A percentile compares a stretch with the other conserved stretches of the same genome.
These are phyloP conservation scores for Ceratobasidium sp. DNA, from an alignment of 1,284 basidiomycete species.

Conservation along the genomic window DNA sequence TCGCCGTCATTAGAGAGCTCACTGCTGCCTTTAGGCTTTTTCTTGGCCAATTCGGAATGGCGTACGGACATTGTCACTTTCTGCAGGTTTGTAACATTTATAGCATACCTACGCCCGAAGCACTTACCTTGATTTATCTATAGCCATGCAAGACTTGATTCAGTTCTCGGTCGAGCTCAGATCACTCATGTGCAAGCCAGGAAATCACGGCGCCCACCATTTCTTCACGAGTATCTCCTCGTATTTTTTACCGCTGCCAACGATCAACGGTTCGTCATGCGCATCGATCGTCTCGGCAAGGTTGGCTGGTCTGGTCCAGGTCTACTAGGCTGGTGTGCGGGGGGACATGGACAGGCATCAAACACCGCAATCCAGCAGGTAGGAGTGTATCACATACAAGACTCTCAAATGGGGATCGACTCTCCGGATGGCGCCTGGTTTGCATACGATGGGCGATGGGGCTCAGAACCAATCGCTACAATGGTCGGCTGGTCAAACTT, in stretches of 20 bases:
- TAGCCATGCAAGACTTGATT: slow-evolving; percentile 18
- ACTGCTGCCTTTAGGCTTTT: not conserved
- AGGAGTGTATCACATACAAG: slow-evolving; percentile 22
- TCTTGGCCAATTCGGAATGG: slow-evolving; percentile 9
- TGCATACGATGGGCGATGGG: slow-evolving; percentile 16
- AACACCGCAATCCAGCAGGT: slow-evolving; percentile 34
- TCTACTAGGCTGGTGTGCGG: not conserved
- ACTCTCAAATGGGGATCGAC: slow-evolving; percentile 20
- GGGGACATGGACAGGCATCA: not conserved
- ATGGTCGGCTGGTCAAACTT: slow-evolving; percentile 10
- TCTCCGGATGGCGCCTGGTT: slow-evolving; percentile 17
- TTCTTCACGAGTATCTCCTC: slow-evolving; percentile 37
- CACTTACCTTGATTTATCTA: not conserved
- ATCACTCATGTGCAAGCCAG: slow-evolving; percentile 36
- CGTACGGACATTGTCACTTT: slow-evolving; percentile 34
- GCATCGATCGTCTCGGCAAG: slow-evolving; percentile 39
- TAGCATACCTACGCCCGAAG: too few relatives aligned
- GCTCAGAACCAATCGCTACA: slow-evolving; percentile 22
- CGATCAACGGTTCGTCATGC: slow-evolving; percentile 23
- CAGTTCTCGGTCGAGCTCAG: slow-evolving; percentile 2
- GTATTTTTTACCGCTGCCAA: slow-evolving; percentile 24
- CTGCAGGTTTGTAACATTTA: slow-evolving; percentile 4
- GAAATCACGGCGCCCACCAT: slow-evolving; percentile 27
- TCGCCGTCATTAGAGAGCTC: not conserved
- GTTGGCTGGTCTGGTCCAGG: slow-evolving; percentile 1